Evolutionary conservation across 192 early-diverging fungal species (phyloP).

Genomic region (Allomyces macrogynus): DNA sequence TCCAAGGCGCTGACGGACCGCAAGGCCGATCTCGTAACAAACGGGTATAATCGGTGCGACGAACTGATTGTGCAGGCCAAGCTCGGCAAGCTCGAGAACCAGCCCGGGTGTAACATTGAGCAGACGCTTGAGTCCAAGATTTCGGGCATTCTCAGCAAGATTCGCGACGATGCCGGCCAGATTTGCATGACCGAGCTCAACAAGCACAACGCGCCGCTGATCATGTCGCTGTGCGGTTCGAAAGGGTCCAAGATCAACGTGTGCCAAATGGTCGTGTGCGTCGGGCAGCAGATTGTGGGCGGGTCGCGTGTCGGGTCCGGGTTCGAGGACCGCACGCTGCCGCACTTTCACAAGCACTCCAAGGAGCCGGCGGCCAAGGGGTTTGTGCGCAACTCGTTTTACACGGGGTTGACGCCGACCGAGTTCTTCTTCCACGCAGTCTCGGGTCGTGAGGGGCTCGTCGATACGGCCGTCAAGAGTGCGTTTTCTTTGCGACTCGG

Average conservation of each 20-base stretch:
- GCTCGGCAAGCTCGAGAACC: slow-evolving; percentile 50
- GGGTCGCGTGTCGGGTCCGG: slow-evolving; percentile 89
- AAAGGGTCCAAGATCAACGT: slow-evolving; percentile 97
- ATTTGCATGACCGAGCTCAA: slow-evolving; percentile 83
- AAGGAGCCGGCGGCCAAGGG: slow-evolving; percentile 85
- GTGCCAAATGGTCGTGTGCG: slow-evolving; percentile 99
- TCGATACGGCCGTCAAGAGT: slow-evolving; percentile 97
- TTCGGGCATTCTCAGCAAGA: slow-evolving; percentile 66
- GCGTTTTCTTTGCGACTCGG: too few species aligned
- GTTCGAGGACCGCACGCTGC: slow-evolving; percentile 88
- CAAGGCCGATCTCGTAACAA: slow-evolving; percentile 56
- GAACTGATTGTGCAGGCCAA: slow-evolving; percentile 50
- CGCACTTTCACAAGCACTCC: slow-evolving; percentile 89
- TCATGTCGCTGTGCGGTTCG: slow-evolving; percentile 98
- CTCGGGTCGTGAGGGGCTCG: slow-evolving; percentile 97
- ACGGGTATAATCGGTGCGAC: slow-evolving; percentile 70
- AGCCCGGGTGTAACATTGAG: slow-evolving; percentile 70
- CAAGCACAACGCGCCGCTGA: slow-evolving; percentile 86
- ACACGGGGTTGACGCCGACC: slow-evolving; percentile 76
- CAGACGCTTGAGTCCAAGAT: slow-evolving; percentile 72
- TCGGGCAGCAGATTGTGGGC: slow-evolving; percentile 98
- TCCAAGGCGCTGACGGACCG: slow-evolving; percentile 44
- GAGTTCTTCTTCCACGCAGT: slow-evolving; percentile 99
- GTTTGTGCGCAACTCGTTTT: slow-evolving; percentile 95
- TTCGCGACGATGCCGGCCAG: slow-evolving; percentile 80